Base-by-base conservation (phyloP, 2,329 filamentous ascomycete genomes). In the Chaetomiaceae sp. region DNA sequence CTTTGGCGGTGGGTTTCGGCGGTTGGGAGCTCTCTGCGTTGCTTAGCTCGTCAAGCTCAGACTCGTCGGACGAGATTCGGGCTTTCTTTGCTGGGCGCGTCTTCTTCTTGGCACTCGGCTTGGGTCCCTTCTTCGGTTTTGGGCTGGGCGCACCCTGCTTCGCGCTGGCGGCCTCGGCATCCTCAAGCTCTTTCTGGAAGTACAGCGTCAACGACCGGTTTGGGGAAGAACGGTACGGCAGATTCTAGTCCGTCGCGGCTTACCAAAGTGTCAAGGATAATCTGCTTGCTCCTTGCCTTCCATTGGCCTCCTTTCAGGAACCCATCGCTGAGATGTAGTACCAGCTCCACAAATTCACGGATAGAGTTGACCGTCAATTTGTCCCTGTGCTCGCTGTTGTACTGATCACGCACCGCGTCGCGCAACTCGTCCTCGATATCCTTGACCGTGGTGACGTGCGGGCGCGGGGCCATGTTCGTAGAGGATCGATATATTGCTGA, bases 211-310 rank as follows among this genome's bases (percentile, higher is more conserved):
- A 51, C 32, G 35, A 15, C 20, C n/a, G 14, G 4, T n/a, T 14
- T 14, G 7, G 7, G 29, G 7, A 7, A 10, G 18, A 14, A 3
- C 34, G 10, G 7, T 4, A 27, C 20, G 7, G 19, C 6, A 11
- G 24, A 15, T n/a, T n/a, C n/a, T n/a, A n/a, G n/a, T n/a, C n/a
- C 15, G 12, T n/a, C 6, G 9, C 17, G 17, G 45, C 75, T 52
- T 68, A 82, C 79, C n/a, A 75, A 71, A 38, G 69, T 65, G 15
- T 65, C 63, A 42, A 74, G 74, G 52, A 83, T 79, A n/a, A 81
- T 56, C 1, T 62, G 59, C 56, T 82, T 83, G 60, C 78, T 82
- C 53, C 68, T 73, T 4, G 65, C 60, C 59, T 83, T 82, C 80
- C 80, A 83, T 14, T 72, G 62, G 0, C 53, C 62, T 2, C 58